Evolutionary conservation across 345 rosid species (phyloP), one percentile per base, ranked within the genome.

Genomic region (Salix caprea): DNA sequence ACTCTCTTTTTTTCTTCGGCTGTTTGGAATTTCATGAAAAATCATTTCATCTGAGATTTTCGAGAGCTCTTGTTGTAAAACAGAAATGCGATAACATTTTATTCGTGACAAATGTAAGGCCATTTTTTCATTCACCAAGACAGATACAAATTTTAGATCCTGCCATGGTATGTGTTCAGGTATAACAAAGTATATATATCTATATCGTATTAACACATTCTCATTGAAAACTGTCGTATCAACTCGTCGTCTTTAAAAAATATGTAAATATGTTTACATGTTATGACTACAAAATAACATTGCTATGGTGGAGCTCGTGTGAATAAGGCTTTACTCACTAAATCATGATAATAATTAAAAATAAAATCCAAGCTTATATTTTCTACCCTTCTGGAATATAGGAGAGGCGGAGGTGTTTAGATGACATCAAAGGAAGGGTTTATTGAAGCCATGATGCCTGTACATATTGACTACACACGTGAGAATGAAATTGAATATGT

Each of bases 251-350:
- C 32, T 30, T 30, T 30, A 28, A 30, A 30, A 30, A 30, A 5
- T 4, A 48, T 7, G 7, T 16, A 46, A 37, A 37, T 39, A 39
- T 23, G 48, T 44, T 3, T 21, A 34, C 61, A 69, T 13, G 34
- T 26, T 23, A 32, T 58, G 26, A 44, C 58, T 70, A 54, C 71
- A 72, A 58, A 44, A 76, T n/a, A 76, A 14, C 67, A 46, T 42
- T 30, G 42, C 9, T 21, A 44, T 50, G 56, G 56, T 50, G 56
- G 56, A 15, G 5, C 56, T 50, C 56, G 21, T 1, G 56, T 50
- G 56, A 50, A 16, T 6, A 50, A 50, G 6, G 56, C 5, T 5
- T 16, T 50, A 1, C 21, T 15, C 56, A 16, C 6, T 16, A 50
- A 16, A 46, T 46, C 6, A 14, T 46, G 14, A 46, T 46, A 46